Base-by-base conservation (phyloP, 148 eudicot species). In the Vaccinium darrowii region DNA sequence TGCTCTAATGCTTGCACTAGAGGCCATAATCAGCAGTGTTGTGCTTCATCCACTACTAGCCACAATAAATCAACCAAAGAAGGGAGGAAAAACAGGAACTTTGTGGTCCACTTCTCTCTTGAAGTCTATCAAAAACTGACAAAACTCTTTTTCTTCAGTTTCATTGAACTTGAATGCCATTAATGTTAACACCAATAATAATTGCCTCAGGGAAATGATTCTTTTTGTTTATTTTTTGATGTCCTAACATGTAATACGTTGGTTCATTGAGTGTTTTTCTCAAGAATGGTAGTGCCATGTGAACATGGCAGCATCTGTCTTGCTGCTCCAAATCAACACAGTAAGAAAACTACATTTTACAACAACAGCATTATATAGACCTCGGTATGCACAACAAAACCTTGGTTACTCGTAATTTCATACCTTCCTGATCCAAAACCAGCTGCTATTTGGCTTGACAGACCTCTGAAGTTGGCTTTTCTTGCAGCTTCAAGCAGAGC, bases 371-470 rank as follows among this genome's bases (percentile, higher is more conserved):
- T 3, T 50, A 50, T 50, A 76, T 10, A 58, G 1, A n/a, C 27
- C 39, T 1, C 3, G 16, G 74, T 27, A 1, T 30, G 74, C 8
- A 30, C 16, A 69, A 69, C 16, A 69, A 69, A 21, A 69, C 23
- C 33, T 65, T 65, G 74, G 11, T 73, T 39, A 7, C 50, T 33
- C 16, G 51, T 14, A 53, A 73, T 30, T 58, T 7, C 71, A 75
- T 94, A 94, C 99, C 98, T 97, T 91, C 92, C 99, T 36, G 98
- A 91, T 63, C 93, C 94, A 89, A 97, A 97, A 75, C 99, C 99
- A 89, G 92, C 87, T 85, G 98, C 95, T 85, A 97, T 92, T 90
- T 88, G 91, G 84, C 91, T 87, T 76, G 90, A 88, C 83, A 92
- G 83, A 73, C 91, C 93, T 85, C 88, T 91, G 89, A 95, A 95